Evolutionary conservation across 2,329 filamentous ascomycete species (phyloP), one percentile per base, ranked within the genome.

Genomic region (Graphilbum ipis-grandicollis): DNA sequence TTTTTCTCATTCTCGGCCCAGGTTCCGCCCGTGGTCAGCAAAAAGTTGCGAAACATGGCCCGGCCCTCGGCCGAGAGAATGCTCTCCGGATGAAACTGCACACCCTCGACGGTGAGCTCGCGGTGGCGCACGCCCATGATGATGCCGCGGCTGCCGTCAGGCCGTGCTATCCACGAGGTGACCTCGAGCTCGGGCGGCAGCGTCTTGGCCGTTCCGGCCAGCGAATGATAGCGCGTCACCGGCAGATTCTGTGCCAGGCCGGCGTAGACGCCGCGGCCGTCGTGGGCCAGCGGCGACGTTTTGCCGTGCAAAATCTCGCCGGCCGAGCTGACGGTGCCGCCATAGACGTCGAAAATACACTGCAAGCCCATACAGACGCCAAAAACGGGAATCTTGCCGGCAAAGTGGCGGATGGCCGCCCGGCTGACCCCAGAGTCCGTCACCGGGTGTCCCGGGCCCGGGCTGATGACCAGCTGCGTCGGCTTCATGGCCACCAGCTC

Each of bases 331-430:
- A 98, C 90, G 35, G 80, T 75, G 42, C 90, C 90, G 34, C 90
- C 90, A 51, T 92, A 96, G 23, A 84, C 77, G 38, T 90, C 81
- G 53, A 92, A 88, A 46, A 98, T 96, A 58, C 90, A 98, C 65
- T 98, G 90, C 75, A 94, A 79, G 47, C 90, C 90, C 88, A 98
- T 96, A 53, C 90, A 98, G 22, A 98, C 90, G n/a, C 90, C 90
- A 36, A 98, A 72, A 13, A 98, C 75, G 10, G 90, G 90, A 34
- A 98, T 82, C 59, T 93, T 96, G 47, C 90, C 90, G 22, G 79
- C 75, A 56, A 96, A 98, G 56, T 94, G 68, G 48, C 75, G 68
- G 51, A 98, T 93, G 31, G 84, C 86, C 57, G 83, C 83, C 52
- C 84, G 84, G 57, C 86, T 94, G 50, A 98, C 74, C 39, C 90